Base-by-base conservation (phyloP, 1,139 yeast genomes). In the Suhomyces kunorum region DNA sequence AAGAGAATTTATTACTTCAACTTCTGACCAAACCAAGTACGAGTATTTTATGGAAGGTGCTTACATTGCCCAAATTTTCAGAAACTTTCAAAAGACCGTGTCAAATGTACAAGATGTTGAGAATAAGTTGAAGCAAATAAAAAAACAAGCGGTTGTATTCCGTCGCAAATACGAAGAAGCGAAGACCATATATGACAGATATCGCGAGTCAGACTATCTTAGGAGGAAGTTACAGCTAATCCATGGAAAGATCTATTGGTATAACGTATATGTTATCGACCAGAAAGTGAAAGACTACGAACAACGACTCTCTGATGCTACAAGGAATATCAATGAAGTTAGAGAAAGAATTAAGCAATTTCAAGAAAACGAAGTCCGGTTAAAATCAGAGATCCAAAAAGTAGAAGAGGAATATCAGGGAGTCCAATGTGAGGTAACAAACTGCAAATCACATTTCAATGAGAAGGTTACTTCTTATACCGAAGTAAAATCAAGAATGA, bases 31-130 rank as follows among this genome's bases (percentile, higher is more conserved):
- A 32, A 81, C 78, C 36, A 87, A 89, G 59, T 90, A 81, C 59
- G 73, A 72, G 17, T 83, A 78, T 53, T 87, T 88, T 58, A 84
- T 86, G 87, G 77, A 78, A 42, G 96, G 95, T 20, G 82, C 94
- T 4, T 71, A 82, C 50, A 71, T 87, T 42, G 81, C 77, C 41
- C 86, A 81, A 39, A 80, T 83, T 13, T 63, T 74, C 32, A 69
- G 68, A 8, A 80, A 82, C 53, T 71, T 80, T 43, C 64, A 64
- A 39, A 56, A 59, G 9, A 66, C 78, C 1, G 64, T 70, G 5
- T 54, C 57, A 1, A 70, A 78, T 43, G 61, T 73, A 5, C 55
- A 57, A 8, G 64, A 62, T 29, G 67, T 78, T n/a, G 63, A 66
- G 17, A 56, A 60, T n/a, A 68, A 68, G 38, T 55, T 74, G 17